Conservation (phyloP, 805 yeast genomes). For the Blastobotrys muscicola region DNA sequence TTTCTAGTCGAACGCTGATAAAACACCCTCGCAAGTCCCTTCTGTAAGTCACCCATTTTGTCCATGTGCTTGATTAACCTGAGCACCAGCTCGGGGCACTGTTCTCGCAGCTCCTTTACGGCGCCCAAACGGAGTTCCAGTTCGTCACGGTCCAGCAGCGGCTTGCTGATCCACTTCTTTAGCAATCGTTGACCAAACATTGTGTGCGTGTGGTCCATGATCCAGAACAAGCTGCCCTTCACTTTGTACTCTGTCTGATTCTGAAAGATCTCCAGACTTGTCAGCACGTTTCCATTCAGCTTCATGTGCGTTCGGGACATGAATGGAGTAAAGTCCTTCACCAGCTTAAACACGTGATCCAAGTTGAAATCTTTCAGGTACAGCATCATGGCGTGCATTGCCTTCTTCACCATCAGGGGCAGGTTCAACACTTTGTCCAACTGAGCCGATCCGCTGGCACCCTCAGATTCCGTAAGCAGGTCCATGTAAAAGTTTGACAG, state of each 20-base stretch:
- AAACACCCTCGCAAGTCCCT: slow-evolving; percentile 47
- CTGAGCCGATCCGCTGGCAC: not conserved
- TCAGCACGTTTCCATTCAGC: slow-evolving; percentile 55
- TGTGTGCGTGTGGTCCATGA: slow-evolving; percentile 73
- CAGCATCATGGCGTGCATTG: slow-evolving; percentile 38
- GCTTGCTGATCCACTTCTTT: slow-evolving; percentile 64
- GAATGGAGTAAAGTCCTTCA: slow-evolving; percentile 45
- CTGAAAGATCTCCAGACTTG: slow-evolving; percentile 63
- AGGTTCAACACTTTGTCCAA: slow-evolving; percentile 16
- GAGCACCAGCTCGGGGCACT: slow-evolving; percentile 4
- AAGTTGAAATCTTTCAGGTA: slow-evolving; percentile 60
- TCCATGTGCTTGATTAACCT: slow-evolving; percentile 34
- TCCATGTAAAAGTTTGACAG: not conserved
- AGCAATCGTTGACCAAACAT: slow-evolving; percentile 63
- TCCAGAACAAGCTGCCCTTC: slow-evolving; percentile 69
- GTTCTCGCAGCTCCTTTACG: slow-evolving; percentile 25
- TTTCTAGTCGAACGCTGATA: slow-evolving; percentile 50
- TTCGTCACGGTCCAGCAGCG: slow-evolving; percentile 44
- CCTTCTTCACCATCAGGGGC: slow-evolving; percentile 24
- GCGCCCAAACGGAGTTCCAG: slow-evolving; percentile 61
- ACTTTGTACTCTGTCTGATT: slow-evolving; percentile 48
- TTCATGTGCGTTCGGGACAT: slow-evolving; percentile 39
- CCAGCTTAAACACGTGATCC: slow-evolving; percentile 43
- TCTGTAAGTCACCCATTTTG: slow-evolving; percentile 31
- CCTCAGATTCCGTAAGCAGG: not conserved